Base-by-base conservation (phyloP, 305 asterid genomes). In the Fraxinus platypoda region DNA sequence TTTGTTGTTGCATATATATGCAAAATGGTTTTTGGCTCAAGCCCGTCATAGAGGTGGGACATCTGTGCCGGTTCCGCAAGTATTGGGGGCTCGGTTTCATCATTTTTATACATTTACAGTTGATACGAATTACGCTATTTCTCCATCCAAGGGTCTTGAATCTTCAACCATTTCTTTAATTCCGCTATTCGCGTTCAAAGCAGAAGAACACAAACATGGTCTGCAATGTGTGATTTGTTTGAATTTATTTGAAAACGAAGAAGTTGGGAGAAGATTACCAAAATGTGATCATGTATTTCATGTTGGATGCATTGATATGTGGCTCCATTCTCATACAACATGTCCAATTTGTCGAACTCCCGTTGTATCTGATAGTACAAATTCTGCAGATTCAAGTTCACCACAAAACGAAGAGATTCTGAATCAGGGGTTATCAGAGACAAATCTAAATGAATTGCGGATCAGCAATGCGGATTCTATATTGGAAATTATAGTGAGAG, bases 311-410 rank as follows among this genome's bases (percentile, higher is more conserved):
- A 87, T 91, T 73, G 92, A 90, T 74, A 90, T 82, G 92, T 90
- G 94, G 94, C 84, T 89, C 59, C 86, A 80, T 46, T 89, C 88
- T 72, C 94, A 90, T 70, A 72, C 87, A 1, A 88, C 89, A 8
- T 91, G 94, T 76, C 92, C 94, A 2, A 73, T 88, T 31, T 90
- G 91, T 78, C 91, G 94, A 2, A 84, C 86, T 15, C 86, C 88
- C 13, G 80, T 74, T 9, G 68, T 64, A 46, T 17, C 2, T 2
- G 70, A 59, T 30, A 59, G 25, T n/a, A 19, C 70, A n/a, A 59
- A 59, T 59, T 59, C 70, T 21, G 70, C 70, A 23, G 81, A 54
- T 4, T 12, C 25, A 1, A 52, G 37, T 8, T 23, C 46, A 11
- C 54, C 54, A 43, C 54, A 43, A 43, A 43, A 43, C 54, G 54